A percentile compares a stretch with the other conserved stretches of the same genome.
These are phyloP conservation scores for Cicer yamashitae DNA, from an alignment of 306 rosid species.

Conservation along the genomic window DNA sequence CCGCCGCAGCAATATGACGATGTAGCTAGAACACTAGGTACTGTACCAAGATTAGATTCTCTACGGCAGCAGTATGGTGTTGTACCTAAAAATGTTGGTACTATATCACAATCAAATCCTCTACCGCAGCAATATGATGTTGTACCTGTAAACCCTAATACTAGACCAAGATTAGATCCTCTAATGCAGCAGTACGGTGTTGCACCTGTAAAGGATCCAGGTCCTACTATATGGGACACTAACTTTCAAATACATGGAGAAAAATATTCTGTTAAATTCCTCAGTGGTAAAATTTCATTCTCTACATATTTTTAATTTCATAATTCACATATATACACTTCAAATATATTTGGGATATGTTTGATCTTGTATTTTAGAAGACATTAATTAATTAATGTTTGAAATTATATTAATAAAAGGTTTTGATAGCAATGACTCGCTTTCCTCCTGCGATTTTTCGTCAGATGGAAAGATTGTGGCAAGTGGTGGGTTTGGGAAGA, in stretches of 20 bases:
- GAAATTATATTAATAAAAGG: not conserved
- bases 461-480: constrained; percentile 30
- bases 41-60: too few relatives aligned
- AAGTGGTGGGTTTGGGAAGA: constrained; percentile 24
- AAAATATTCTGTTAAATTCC: not conserved
- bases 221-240: not conserved
- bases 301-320: not conserved
- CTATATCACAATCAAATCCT: too few relatives aligned
- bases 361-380: not conserved
- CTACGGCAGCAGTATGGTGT: too few relatives aligned
- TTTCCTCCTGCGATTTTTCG: constrained; percentile 20
- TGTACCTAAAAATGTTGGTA: too few relatives aligned
- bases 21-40: too few relatives aligned
- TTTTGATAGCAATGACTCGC: not conserved
- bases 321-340: not conserved
- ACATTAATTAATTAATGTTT: not conserved
- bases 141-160: too few relatives aligned
- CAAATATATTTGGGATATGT: not conserved
- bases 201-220: too few relatives aligned
- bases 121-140: too few relatives aligned
- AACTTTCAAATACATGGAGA: not conserved
- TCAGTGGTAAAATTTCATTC: not conserved
- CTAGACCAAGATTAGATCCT: too few relatives aligned
- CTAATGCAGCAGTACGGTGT: too few relatives aligned
- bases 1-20: too few relatives aligned